Base-by-base conservation (phyloP, 202 grass and related monocot genomes). In the Dendrocalamus latiflorus region DNA sequence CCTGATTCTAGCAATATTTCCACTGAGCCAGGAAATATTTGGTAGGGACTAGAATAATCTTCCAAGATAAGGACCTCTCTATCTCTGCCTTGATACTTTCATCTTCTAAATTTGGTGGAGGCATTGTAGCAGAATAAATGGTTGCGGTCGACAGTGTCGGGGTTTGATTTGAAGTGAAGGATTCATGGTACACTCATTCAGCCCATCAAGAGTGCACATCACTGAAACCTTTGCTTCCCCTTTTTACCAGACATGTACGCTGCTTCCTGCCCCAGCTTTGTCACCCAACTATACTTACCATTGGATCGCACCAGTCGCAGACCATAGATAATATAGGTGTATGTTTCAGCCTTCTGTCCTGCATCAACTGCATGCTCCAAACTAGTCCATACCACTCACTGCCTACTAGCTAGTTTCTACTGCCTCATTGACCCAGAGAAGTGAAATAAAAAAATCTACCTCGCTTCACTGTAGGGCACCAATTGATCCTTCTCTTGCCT, bases 141-240 rank as follows among this genome's bases (percentile, higher is more conserved):
- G 60, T 28, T 34, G 47, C 3, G 33, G 17, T 69, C 13, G 75
- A 64, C 48, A 56, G 8, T 69, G 33, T 54, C 21, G 20, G 62
- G 28, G 63, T 45, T n/a, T 62, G 85, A 82, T 54, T 77, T 87
- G 85, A 65, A 65, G 60, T 25, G 9, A 68, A 39, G 20, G 85
- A 87, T 78, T 87, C 85, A 77, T 48, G 65, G 79, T 77, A 82
- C 55, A 38, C 72, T 77, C 60, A 36, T 76, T 64, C 45, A 56
- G 56, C 54, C 51, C 74, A 78, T 63, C 55, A 34, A 38, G 37
- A 62, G 72, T 68, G 24, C 63, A 47, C 53, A 77, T 54, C 79
- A 18, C 54, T 43, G 44, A 70, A 63, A 55, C 9, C 25, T 76
- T 33, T 77, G 72, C 68, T 45, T 65, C 55, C 79, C 18, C 72